These are phyloP conservation scores for Phytophthora sp. DNA, from an alignment of 352 stramenopile genomes.

Conservation along the genomic window DNA sequence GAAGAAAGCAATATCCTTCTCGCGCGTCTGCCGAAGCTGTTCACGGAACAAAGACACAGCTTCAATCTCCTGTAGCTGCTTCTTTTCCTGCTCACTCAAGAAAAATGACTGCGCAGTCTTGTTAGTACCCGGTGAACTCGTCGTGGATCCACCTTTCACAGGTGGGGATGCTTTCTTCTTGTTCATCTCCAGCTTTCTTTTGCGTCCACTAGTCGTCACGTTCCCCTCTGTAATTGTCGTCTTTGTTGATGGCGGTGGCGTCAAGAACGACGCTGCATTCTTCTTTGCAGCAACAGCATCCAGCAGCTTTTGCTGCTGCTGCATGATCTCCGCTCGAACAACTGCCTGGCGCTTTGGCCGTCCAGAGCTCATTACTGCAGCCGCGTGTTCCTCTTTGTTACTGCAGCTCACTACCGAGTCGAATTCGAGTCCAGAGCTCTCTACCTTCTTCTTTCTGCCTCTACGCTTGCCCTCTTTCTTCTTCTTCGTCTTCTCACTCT, in stretches of 20 bases:
- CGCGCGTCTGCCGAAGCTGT: constrained; percentile 63
- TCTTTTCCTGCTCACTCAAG: constrained; percentile 65
- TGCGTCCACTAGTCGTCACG: constrained; percentile 36
- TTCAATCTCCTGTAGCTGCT: constrained; percentile 76
- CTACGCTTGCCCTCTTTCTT: constrained; percentile 14
- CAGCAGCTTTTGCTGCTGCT: constrained; percentile 45
- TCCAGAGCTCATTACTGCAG: constrained; percentile 36
- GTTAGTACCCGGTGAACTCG: constrained; percentile 20
- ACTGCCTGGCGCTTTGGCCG: constrained; percentile 66
- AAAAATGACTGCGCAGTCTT: constrained; percentile 64
- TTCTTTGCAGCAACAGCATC: constrained; percentile 37
- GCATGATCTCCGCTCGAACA: constrained; percentile 49
- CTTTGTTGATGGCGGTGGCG: constrained; percentile 37
- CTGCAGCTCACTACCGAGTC: constrained; percentile 16
- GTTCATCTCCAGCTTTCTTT: constrained; percentile 74
- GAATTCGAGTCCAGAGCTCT: constrained; percentile 17
- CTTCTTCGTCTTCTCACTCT: constrained; percentile 8
- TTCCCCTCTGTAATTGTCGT: constrained; percentile 19
- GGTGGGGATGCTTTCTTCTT: constrained; percentile 48
- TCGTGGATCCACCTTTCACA: constrained; percentile 25
- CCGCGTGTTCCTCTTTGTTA: constrained; percentile 4
- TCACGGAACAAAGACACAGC: constrained; percentile 66
- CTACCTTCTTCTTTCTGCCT: constrained; percentile 19
- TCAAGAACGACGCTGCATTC: constrained; percentile 38
- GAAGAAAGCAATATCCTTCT: constrained; percentile 79